Percentiles rank a stretch among this genome's conserved stretches.
phyloP scores from a whole-genome alignment of 108 stramenopile genomes.

The Cyclotella kingstonii region DNA sequence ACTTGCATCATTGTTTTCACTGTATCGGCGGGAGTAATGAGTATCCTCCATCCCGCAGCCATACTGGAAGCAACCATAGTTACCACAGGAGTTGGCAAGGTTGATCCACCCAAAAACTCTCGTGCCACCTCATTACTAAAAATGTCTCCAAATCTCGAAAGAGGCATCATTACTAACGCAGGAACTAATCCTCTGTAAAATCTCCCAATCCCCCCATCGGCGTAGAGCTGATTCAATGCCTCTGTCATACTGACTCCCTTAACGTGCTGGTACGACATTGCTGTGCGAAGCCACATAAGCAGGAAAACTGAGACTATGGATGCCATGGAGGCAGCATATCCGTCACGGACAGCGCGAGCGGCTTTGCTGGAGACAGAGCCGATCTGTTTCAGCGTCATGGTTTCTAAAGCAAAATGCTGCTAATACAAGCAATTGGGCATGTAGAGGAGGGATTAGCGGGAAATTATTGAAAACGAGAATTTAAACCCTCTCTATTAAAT shows the following conservation, averaged over 20 bases:
- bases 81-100: constrained; percentile 36
- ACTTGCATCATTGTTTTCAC: constrained; percentile 88
- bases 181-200: constrained; percentile 82
- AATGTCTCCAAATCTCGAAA: constrained; percentile 85
- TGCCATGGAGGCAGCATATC: constrained; percentile 58
- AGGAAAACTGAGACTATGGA: constrained; percentile 62
- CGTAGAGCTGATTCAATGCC: constrained; percentile 65
- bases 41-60: constrained; percentile 79
- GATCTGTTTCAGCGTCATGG: constrained; percentile 35
- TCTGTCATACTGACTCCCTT: constrained; percentile 70
- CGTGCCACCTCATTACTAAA: constrained; percentile 70
- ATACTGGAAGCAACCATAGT: constrained; percentile 70
- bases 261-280: constrained; percentile 86
- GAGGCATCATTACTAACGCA: constrained; percentile 75
- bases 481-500: too few species aligned
- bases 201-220: constrained; percentile 74
- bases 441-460: too few species aligned
- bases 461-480: too few species aligned
- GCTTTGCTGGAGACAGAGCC: constrained; percentile 36
- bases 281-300: constrained; percentile 92
- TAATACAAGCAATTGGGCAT: too few species aligned
- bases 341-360: constrained; percentile 49
- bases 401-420: neutral
- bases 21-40: constrained; percentile 86
- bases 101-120: constrained; percentile 25